Base-by-base conservation (phyloP, 169 alveolate genomes). In the Plasmodium reichenowi region DNA sequence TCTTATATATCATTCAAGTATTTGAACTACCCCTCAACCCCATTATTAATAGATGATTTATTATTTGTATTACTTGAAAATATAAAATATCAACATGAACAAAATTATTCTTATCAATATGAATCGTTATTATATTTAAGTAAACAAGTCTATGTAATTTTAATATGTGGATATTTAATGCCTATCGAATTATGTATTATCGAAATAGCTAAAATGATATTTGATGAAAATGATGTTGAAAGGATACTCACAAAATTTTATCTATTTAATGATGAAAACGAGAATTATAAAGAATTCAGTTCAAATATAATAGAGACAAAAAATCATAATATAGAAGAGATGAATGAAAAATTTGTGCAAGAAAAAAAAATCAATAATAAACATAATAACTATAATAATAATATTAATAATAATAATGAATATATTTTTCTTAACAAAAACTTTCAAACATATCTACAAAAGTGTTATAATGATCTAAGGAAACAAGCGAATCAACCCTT, bases 151-250 rank as follows among this genome's bases (percentile, higher is more conserved):
- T 64, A 43, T 45, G 24, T 78, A 64, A 78, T 78, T 22, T 64
- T 78, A 22, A 78, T 70, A 22, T 78, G 89, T 45, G 89, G 89
- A 54, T 78, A 78, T 78, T 78, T 78, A 66, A 78, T 66, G 89
- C 78, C 89, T 70, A n/a, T 78, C 8, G 58, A 52, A 52, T n/a
- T n/a, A 38, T 17, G 12, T 67, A 52, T 78, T 13, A 22, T 58
- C 3, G 89, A 78, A 12, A 70, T 64, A 59, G 89, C 89, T 52
- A 54, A 74, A 59, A 50, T 74, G 20, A 15, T 54, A 8, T 20
- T 74, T 60, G 73, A 74, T 52, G 73, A 62, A 10, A 60, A 50
- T 38, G 60, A 59, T 66, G 20, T 20, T 60, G 48, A 52, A 24
- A 63, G 43, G 0, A 74, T 54, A 45, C 32, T 67, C 20, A 32